These are phyloP conservation scores for Kalmanozyma brasiliensis DNA, from an alignment of 1,284 basidiomycete genomes.

Conservation along the genomic window DNA sequence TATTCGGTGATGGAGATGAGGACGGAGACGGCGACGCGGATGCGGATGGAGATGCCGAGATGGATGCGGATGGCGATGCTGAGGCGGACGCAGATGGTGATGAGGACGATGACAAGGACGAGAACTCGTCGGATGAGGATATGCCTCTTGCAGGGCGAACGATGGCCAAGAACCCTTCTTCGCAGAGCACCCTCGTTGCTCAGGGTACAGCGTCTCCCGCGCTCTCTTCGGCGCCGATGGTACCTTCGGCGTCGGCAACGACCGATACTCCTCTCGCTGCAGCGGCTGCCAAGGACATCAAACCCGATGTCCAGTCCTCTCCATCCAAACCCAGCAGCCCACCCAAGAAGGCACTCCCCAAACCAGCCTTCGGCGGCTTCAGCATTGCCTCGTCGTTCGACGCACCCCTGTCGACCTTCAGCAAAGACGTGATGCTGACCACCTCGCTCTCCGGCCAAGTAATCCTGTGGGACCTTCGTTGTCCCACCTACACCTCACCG, in stretches of 20 bases:
- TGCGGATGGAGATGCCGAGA: conserved; percentile 52
- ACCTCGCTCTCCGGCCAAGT: conserved; percentile 92
- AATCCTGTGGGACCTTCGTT: conserved; percentile 87
- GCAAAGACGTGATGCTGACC: conserved; percentile 86
- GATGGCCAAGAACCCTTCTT: conserved; percentile 28
- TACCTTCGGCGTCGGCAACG: conserved; percentile 6
- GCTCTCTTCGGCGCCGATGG: conserved; percentile 10
- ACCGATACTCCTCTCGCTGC: background rate
- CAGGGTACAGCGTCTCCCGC: conserved; percentile 19
- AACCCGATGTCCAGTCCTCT: conserved; percentile 4
- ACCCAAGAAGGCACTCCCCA: conserved; percentile 49
- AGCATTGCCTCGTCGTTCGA: conserved; percentile 58
- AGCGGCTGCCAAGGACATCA: background rate
- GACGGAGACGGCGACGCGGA: conserved; percentile 47
- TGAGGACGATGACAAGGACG: conserved; percentile 59
- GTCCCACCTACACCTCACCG: conserved; percentile 71
- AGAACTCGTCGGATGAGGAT: conserved; percentile 60
- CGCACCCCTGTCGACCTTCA: conserved; percentile 71
- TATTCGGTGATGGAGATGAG: conserved; percentile 48
- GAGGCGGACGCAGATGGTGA: conserved; percentile 46
- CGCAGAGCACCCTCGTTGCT: conserved; percentile 16
- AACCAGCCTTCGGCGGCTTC: conserved; percentile 61
- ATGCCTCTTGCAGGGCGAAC: conserved; percentile 43
- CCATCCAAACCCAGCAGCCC: conserved; percentile 7
- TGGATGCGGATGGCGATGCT: conserved; percentile 46